Conservation (phyloP, 257 asterid genomes). For the Plantago major region DNA sequence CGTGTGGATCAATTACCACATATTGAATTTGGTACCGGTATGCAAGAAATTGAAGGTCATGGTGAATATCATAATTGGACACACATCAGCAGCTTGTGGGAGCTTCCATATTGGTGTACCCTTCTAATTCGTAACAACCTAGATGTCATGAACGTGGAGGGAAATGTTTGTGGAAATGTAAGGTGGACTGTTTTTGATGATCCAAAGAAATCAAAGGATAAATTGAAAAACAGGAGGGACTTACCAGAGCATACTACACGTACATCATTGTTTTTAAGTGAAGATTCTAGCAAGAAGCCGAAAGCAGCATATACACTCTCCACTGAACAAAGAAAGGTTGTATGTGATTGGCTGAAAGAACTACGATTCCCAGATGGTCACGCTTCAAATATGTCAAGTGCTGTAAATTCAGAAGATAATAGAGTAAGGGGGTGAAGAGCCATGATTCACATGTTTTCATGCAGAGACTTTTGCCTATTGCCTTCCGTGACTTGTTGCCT, state of each 20-base stretch:
- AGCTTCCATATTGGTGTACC: slow-evolving; percentile 1
- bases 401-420: neutral
- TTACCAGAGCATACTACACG: neutral
- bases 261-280: neutral
- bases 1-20: neutral
- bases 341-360: neutral
- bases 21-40: neutral
- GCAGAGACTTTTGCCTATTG: too few species aligned
- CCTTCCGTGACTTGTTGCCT: too few species aligned
- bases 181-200: neutral
- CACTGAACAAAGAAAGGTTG: neutral
- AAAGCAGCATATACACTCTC: neutral
- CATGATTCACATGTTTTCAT: neutral
- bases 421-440: neutral
- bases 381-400: neutral
- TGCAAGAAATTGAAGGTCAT: neutral
- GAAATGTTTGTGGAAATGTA: neutral
- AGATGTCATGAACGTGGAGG: neutral
- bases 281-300: neutral
- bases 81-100: neutral
- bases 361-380: neutral
- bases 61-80: neutral
- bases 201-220: neutral
- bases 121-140: neutral
- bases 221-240: neutral